phyloP scores from a whole-genome alignment of 2,329 filamentous ascomycete species.

The Fusarium nurragi region DNA sequence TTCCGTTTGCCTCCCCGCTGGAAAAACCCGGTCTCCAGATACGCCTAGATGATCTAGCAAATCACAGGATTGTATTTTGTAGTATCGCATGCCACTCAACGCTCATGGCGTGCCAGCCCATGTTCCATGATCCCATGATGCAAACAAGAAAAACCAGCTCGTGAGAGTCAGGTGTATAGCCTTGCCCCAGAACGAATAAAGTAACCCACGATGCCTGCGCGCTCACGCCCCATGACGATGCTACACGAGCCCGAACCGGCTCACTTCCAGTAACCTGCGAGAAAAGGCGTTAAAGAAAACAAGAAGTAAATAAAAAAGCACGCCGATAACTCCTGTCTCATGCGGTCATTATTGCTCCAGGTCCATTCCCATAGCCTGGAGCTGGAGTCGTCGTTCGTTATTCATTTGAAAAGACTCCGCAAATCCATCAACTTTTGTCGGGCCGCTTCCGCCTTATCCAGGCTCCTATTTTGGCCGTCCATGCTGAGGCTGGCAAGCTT shows the following conservation, averaged over 20 bases:
- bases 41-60: conserved; percentile 25
- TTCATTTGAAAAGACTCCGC: conserved; percentile 66
- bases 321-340: conserved; percentile 38
- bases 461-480: conserved; percentile 67
- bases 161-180: conserved; percentile 45
- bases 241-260: conserved; percentile 26
- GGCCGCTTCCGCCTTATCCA: conserved; percentile 64
- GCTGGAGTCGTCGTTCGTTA: conserved; percentile 19
- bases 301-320: conserved; percentile 29
- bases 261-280: conserved; percentile 39
- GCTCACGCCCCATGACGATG: conserved; percentile 28
- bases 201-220: conserved; percentile 30
- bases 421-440: conserved; percentile 70
- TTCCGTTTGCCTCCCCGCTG: neutral
- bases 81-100: conserved; percentile 32
- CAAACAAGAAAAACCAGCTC: conserved; percentile 35
- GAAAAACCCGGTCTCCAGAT: conserved; percentile 7
- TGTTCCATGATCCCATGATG: conserved; percentile 18
- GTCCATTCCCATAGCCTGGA: conserved; percentile 5
- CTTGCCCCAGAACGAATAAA: conserved; percentile 23
- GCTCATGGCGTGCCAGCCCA: conserved; percentile 29
- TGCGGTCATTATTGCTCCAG: conserved; percentile 30
- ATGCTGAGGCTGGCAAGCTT: conserved; percentile 88
- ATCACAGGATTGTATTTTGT: conserved; percentile 34
- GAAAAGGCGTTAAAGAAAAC: conserved; percentile 41